Percentiles rank a stretch among this genome's conserved stretches.
Conservation (phyloP, 1,284 basidiomycete species). For the Testicularia cyperi region DNA sequence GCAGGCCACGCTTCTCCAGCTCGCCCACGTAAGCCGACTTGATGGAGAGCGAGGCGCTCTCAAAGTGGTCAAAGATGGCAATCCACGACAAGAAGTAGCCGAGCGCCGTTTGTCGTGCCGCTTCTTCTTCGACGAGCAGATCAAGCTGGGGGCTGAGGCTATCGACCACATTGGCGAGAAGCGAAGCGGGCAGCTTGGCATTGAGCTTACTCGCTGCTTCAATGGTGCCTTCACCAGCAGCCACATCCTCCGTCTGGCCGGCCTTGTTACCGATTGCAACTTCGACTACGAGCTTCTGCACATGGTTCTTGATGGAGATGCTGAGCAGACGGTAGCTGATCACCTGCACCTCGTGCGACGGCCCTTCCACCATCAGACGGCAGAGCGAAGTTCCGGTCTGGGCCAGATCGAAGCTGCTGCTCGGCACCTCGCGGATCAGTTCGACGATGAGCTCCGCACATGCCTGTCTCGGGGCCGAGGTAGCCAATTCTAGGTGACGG, state of each 20-base stretch:
- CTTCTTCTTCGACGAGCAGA: constrained; percentile 21
- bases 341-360: constrained; percentile 40
- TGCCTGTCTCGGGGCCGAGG: constrained; percentile 20
- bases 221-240: too few species aligned
- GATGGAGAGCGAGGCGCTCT: constrained; percentile 80
- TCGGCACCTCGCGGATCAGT: constrained; percentile 38
- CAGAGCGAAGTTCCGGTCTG: constrained; percentile 17
- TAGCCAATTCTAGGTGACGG: too few species aligned
- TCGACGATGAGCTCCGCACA: constrained; percentile 37
- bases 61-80: constrained; percentile 81
- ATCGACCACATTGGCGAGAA: constrained; percentile 25
- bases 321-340: constrained; percentile 34
- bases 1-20: constrained; percentile 71
- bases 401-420: constrained; percentile 16
- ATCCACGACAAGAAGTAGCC: constrained; percentile 82
- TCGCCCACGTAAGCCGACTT: constrained; percentile 81
- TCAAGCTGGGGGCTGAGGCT: constrained; percentile 19
- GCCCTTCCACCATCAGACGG: constrained; percentile 28
- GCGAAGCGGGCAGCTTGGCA: constrained; percentile 14
- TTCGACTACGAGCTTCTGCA: constrained; percentile 51
- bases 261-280: constrained; percentile 26
- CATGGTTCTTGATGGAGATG: constrained; percentile 27
- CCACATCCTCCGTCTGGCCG: constrained; percentile 14
- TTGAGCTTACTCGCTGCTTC: too few species aligned
- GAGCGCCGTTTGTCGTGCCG: constrained; percentile 31